These are phyloP conservation scores for Dactylonectria macrodidyma DNA, from an alignment of 2,329 filamentous ascomycete species.

Conservation along the genomic window DNA sequence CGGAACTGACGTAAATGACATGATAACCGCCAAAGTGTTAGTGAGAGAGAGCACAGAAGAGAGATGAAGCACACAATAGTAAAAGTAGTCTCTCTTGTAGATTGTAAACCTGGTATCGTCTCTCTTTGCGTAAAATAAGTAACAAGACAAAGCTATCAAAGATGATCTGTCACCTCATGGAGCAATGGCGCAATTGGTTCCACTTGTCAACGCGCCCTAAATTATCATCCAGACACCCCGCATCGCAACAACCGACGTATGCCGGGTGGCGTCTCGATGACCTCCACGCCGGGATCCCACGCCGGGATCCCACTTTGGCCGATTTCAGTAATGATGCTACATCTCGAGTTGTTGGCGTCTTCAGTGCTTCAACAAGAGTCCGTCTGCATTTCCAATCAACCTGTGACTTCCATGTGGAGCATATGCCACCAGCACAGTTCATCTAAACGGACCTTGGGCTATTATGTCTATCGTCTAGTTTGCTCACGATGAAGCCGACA, in stretches of 20 bases:
- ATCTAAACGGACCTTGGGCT: slow-evolving; percentile 12
- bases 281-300: slow-evolving; percentile 27
- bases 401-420: background rate
- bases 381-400: slow-evolving; percentile 12
- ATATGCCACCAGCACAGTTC: background rate
- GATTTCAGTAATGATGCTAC: slow-evolving; percentile 18
- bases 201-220: slow-evolving; percentile 31
- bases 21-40: slow-evolving; percentile 47
- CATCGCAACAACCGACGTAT: slow-evolving; percentile 37
- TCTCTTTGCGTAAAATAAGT: slow-evolving; percentile 28
- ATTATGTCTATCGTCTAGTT: slow-evolving; percentile 36
- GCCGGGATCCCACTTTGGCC: slow-evolving; percentile 24
- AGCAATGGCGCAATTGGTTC: slow-evolving; percentile 56
- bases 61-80: background rate
- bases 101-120: slow-evolving; percentile 43
- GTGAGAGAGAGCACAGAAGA: background rate
- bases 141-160: slow-evolving; percentile 26
- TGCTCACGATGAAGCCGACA: slow-evolving; percentile 46
- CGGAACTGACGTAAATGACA: slow-evolving; percentile 83
- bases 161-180: slow-evolving; percentile 43
- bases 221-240: slow-evolving; percentile 30
- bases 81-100: slow-evolving; percentile 22
- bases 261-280: slow-evolving; percentile 41
- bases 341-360: slow-evolving; percentile 12
- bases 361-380: background rate